These are phyloP conservation scores for Dioscorea dumetorum DNA, from an alignment of 106 monocot genomes.

Conservation along the genomic window DNA sequence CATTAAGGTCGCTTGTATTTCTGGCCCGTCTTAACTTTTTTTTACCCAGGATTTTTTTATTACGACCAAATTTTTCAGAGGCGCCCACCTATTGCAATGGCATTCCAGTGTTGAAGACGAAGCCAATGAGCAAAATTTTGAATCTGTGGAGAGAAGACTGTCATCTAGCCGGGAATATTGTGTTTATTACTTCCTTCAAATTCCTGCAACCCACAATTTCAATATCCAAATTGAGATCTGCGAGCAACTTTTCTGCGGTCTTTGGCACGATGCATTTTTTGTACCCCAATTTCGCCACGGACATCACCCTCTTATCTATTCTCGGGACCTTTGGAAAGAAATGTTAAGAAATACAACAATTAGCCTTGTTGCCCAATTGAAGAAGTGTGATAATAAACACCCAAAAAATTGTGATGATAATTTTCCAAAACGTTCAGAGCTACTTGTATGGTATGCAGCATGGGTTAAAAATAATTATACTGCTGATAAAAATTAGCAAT, in stretches of 20 bases:
- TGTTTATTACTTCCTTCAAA: conserved; percentile 69
- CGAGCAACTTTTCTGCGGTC: conserved; percentile 41
- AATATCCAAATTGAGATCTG: conserved; percentile 36
- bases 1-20: too few species aligned
- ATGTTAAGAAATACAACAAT: not conserved
- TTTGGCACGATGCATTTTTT: conserved; percentile 77
- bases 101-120: too few species aligned
- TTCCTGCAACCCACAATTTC: conserved; percentile 50
- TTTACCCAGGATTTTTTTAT: too few species aligned
- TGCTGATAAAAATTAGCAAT: not conserved
- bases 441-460: not conserved
- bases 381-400: not conserved
- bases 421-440: too few species aligned
- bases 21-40: too few species aligned
- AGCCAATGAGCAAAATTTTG: too few species aligned
- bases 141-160: too few species aligned
- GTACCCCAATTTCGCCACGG: conserved; percentile 80
- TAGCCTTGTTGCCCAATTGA: not conserved
- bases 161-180: conserved; percentile 26
- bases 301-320: conserved; percentile 76
- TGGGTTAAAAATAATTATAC: not conserved
- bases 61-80: too few species aligned
- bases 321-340: conserved; percentile 47
- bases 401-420: too few species aligned
- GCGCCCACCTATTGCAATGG: too few species aligned